These are phyloP conservation scores for Fusarium liriodendri DNA, from an alignment of 2,329 filamentous ascomycete species.

Conservation along the genomic window DNA sequence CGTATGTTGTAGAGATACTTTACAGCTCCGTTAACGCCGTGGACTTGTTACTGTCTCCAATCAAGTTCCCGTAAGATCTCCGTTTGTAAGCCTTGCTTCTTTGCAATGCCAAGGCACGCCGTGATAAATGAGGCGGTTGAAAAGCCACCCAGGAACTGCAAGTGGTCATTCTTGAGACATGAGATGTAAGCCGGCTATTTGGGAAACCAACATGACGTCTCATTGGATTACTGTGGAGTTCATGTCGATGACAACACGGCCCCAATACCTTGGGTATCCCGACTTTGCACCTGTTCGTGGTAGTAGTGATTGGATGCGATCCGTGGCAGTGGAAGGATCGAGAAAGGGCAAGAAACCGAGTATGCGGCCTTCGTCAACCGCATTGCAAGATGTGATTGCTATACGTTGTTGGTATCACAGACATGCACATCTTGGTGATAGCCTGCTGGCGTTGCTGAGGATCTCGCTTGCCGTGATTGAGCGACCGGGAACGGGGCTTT, in stretches of 20 bases:
- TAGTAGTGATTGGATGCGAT: slow-evolving; percentile 17
- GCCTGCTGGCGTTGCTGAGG: background rate
- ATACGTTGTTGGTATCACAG: slow-evolving; percentile 10
- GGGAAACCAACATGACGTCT: background rate
- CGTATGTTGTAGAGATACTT: background rate
- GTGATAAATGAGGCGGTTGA: background rate
- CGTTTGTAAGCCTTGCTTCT: background rate
- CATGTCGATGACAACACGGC: slow-evolving; percentile 15
- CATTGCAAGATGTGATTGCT: background rate
- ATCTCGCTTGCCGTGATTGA: slow-evolving; percentile 1
- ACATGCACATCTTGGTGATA: slow-evolving; percentile 8
- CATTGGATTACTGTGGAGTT: slow-evolving; percentile 26
- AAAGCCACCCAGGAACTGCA: background rate
- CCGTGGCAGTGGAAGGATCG: slow-evolving; percentile 19
- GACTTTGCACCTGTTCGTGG: slow-evolving; percentile 3
- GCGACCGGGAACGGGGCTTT: background rate
- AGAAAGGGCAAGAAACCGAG: slow-evolving; percentile 19
- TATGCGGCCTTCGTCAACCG: slow-evolving; percentile 2
- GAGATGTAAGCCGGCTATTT: slow-evolving; percentile 17
- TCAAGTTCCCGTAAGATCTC: background rate
- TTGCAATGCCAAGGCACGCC: background rate
- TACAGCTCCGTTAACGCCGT: background rate
- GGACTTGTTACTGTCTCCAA: background rate
- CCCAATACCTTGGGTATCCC: slow-evolving; percentile 32
- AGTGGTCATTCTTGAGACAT: slow-evolving; percentile 8